Conservation (phyloP, 2,329 filamentous ascomycete species). For the Penicillium sclerotiorum region DNA sequence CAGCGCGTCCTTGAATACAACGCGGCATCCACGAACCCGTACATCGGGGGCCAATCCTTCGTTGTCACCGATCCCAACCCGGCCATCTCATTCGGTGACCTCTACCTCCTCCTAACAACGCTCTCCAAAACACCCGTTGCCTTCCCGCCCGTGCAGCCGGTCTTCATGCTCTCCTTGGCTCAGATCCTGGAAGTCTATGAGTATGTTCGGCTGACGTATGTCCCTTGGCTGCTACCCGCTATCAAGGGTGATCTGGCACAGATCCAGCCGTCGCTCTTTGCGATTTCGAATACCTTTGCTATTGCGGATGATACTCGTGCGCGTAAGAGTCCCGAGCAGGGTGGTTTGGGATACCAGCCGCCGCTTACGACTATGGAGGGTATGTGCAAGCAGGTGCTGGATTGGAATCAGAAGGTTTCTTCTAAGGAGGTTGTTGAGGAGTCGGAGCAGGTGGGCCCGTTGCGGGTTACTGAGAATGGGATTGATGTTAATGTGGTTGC, state of each 20-base stretch:
- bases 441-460: slow-evolving; percentile 15
- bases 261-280: slow-evolving; percentile 38
- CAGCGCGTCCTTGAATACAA: slow-evolving; percentile 48
- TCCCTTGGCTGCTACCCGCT: slow-evolving; percentile 28
- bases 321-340: slow-evolving; percentile 26
- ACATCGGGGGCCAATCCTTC: slow-evolving; percentile 47
- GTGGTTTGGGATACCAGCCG: slow-evolving; percentile 37
- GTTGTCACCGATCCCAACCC: slow-evolving; percentile 51
- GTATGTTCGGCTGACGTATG: slow-evolving; percentile 30
- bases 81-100: slow-evolving; percentile 38
- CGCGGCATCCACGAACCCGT: slow-evolving; percentile 23
- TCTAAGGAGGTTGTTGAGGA: slow-evolving; percentile 12
- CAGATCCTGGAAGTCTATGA: slow-evolving; percentile 37
- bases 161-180: slow-evolving; percentile 33
- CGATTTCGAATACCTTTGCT: slow-evolving; percentile 31
- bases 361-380: slow-evolving; percentile 36
- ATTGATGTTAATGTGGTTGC: slow-evolving; percentile 21
- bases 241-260: slow-evolving; percentile 30
- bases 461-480: slow-evolving; percentile 17
- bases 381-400: slow-evolving; percentile 34
- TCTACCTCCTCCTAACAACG: slow-evolving; percentile 34
- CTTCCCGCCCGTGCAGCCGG: slow-evolving; percentile 29
- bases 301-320: slow-evolving; percentile 35
- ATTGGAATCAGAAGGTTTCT: slow-evolving; percentile 36
- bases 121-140: slow-evolving; percentile 33